These are phyloP conservation scores for Pythium aristosporum DNA, from an alignment of 352 stramenopile species.

Conservation along the genomic window DNA sequence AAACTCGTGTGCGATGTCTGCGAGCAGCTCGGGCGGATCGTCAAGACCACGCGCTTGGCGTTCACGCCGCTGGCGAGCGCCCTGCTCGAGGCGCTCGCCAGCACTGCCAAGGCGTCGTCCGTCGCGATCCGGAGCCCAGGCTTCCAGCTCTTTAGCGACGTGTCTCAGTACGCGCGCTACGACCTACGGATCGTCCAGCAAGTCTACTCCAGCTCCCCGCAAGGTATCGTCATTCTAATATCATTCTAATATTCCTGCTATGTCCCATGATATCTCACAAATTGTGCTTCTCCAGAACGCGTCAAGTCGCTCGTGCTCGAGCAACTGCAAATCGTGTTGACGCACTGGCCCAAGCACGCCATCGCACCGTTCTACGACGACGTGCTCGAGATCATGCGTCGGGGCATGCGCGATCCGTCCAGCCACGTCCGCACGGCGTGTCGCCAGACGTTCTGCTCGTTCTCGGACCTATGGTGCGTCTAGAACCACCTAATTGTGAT, in stretches of 20 bases:
- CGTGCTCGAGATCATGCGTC: slow-evolving; percentile 48
- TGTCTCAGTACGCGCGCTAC: slow-evolving; percentile 60
- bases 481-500: too few relatives aligned
- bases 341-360: slow-evolving; percentile 53
- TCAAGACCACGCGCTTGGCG: slow-evolving; percentile 39
- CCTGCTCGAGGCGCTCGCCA: slow-evolving; percentile 45
- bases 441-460: slow-evolving; percentile 46
- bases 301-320: slow-evolving; percentile 52
- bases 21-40: slow-evolving; percentile 43
- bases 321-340: slow-evolving; percentile 53
- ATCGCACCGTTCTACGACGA: slow-evolving; percentile 43
- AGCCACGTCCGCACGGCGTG: slow-evolving; percentile 39
- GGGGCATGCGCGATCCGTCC: slow-evolving; percentile 47
- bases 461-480: slow-evolving; percentile 56
- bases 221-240: too few relatives aligned
- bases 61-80: slow-evolving; percentile 61
- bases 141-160: slow-evolving; percentile 42
- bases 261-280: too few relatives aligned
- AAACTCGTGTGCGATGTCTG: slow-evolving; percentile 57
- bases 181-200: slow-evolving; percentile 49
- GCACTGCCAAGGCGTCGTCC: slow-evolving; percentile 53
- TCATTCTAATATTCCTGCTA: too few relatives aligned
- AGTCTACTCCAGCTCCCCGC: slow-evolving; percentile 40
- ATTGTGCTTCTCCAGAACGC: slow-evolving; percentile 35
- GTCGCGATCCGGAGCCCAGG: slow-evolving; percentile 50